Evolutionary conservation across 257 asterid genomes (phyloP), one percentile per base, ranked within the genome.

Genomic region (Knoxia roxburghii): DNA sequence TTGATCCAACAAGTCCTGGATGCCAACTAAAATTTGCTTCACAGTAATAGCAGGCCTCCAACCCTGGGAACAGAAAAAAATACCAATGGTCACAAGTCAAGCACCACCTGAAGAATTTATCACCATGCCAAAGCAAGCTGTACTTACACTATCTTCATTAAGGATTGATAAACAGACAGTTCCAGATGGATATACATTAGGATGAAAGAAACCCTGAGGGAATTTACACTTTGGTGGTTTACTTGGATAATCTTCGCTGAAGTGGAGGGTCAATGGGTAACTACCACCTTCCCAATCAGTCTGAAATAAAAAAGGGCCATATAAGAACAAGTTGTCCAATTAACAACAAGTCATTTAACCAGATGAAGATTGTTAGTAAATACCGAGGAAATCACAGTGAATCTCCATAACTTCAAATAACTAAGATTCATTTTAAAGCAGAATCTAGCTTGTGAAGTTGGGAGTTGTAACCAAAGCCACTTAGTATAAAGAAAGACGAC

Each of bases 151-250:
- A 50, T 78, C 86, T 71, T 82, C 86, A 68, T 79, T 82, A 53
- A 82, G 86, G 69, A 82, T 82, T 0, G 86, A 82, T 15, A 82
- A 68, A 68, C 87, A 82, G 53, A 82, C 87, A 30, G 87, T 82
- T 68, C 87, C 87, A 30, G 87, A 82, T 2, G 87, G 87, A 68
- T 82, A 82, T 32, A 82, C 82, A 74, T 82, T 82, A 3, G 87
- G 86, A 35, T 81, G 86, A 76, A 81, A 81, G 74, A 81, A 81
- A 7, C 73, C 81, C 2, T 43, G 59, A 24, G 84, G 84, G 56
- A 81, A 78, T 68, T 81, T 81, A 56, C 86, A 81, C 77, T 82
- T 82, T 0, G 86, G 86, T 18, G 86, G 86, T 70, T 76, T 82
- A 61, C 86, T 82, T 1, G 86, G 86, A 66, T 82, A 82, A 69